Evolutionary conservation across 345 rosid species (phyloP).

Genomic region (Pelargonium nanum): DNA sequence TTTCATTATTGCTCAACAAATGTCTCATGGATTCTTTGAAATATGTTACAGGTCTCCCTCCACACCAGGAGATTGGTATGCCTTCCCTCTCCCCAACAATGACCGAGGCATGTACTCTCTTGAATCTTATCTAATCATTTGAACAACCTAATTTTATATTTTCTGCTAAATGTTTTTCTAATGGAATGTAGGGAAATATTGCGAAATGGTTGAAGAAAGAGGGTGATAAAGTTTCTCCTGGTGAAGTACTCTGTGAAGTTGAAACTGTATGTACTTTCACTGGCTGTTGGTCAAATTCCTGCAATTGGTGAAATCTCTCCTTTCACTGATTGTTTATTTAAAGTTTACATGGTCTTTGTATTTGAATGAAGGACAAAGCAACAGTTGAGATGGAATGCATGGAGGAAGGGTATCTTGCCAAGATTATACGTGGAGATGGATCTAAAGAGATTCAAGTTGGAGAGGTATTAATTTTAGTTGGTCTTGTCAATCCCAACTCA

Average conservation of each 20-base stretch:
- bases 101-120: conserved; percentile 58
- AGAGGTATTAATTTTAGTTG: conserved; percentile 44
- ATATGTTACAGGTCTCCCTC: conserved; percentile 67
- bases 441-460: conserved; percentile 88
- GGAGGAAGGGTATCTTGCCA: conserved; percentile 97
- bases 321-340: not conserved
- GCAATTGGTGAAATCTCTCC: not conserved
- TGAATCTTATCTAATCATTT: not conserved
- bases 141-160: not conserved
- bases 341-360: conserved; percentile 7
- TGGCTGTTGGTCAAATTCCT: not conserved
- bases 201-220: conserved; percentile 97
- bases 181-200: conserved; percentile 69
- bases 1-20: not conserved
- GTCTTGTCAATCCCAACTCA: not conserved
- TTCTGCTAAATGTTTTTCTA: conserved; percentile 4
- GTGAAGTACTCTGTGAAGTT: conserved; percentile 98
- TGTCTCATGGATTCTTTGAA: conserved; percentile 5
- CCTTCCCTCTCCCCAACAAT: conserved; percentile 99
- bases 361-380: conserved; percentile 61
- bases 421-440: conserved; percentile 82
- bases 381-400: conserved; percentile 98
- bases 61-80: conserved; percentile 97
- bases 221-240: conserved; percentile 77
- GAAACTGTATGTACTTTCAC: conserved; percentile 59